Conservation (phyloP, 2,329 filamentous ascomycete species). For the Cercospora sesami region DNA sequence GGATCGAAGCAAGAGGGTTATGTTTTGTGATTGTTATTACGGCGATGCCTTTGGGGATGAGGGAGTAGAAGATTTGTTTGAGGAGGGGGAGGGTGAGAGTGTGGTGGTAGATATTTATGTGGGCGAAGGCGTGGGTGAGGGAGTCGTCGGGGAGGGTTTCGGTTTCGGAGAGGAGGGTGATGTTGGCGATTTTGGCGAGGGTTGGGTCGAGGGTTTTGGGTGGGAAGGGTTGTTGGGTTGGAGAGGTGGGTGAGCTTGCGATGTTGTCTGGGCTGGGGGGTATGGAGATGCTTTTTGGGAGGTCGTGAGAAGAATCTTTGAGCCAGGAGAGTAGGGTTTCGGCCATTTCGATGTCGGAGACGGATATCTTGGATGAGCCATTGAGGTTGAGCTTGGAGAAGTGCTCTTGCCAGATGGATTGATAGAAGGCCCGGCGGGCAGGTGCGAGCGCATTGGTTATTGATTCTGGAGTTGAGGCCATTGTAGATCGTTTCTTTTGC, state of each 20-base stretch:
- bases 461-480: conserved; percentile 9
- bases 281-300: conserved; percentile 6
- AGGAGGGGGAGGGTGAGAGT: background rate
- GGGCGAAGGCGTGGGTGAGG: conserved; percentile 19
- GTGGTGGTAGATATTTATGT: conserved; percentile 10
- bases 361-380: conserved; percentile 8
- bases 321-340: conserved; percentile 16
- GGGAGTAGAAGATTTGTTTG: conserved; percentile 15
- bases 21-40: conserved; percentile 14
- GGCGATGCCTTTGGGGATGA: conserved; percentile 14
- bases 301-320: conserved; percentile 6
- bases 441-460: conserved; percentile 13
- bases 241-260: background rate
- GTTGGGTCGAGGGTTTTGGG: background rate
- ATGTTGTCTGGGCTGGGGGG: background rate
- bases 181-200: conserved; percentile 11
- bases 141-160: background rate
- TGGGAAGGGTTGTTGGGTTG: background rate
- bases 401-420: conserved; percentile 13
- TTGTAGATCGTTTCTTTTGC: background rate
- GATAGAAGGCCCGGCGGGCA: conserved; percentile 14
- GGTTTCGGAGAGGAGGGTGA: background rate
- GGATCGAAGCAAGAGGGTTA: background rate
- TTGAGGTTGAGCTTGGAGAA: conserved; percentile 14
- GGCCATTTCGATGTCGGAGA: conserved; percentile 16